A percentile compares a stretch with the other conserved stretches of the same genome.
Evolutionary conservation across 2,329 filamentous ascomycete genomes (phyloP).

Genomic region (Xylaria sp.): DNA sequence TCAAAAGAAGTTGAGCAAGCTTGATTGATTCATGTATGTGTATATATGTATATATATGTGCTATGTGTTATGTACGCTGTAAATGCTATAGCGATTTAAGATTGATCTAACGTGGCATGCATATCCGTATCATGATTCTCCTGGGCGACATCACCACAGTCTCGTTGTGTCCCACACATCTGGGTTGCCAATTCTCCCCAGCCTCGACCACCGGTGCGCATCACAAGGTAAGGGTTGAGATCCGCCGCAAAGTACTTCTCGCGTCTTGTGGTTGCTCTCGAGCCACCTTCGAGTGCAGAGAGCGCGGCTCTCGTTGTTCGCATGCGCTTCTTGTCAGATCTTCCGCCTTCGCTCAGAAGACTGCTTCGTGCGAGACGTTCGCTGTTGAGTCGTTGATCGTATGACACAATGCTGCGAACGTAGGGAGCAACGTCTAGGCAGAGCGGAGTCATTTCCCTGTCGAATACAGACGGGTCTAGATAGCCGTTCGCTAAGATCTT

Average conservation of each 20-base stretch:
- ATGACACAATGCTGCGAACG: slow-evolving; percentile 83
- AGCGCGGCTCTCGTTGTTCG: slow-evolving; percentile 79
- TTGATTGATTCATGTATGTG: not conserved
- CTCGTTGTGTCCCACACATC: not conserved
- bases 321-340: slow-evolving; percentile 64
- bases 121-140: slow-evolving; percentile 25
- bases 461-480: slow-evolving; percentile 78
- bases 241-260: slow-evolving; percentile 77
- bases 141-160: not conserved
- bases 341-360: slow-evolving; percentile 68
- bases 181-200: slow-evolving; percentile 50
- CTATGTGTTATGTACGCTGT: not conserved
- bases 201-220: slow-evolving; percentile 67
- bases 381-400: slow-evolving; percentile 76
- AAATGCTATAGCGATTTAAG: not conserved
- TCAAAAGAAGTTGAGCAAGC: not conserved
- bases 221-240: slow-evolving; percentile 69
- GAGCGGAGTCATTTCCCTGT: slow-evolving; percentile 73
- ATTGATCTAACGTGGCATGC: slow-evolving; percentile 14
- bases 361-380: slow-evolving; percentile 72
- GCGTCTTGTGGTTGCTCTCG: slow-evolving; percentile 71
- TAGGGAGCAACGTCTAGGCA: slow-evolving; percentile 86
- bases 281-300: slow-evolving; percentile 80
- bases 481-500: slow-evolving; percentile 55
- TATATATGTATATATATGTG: not conserved